Base-by-base conservation (phyloP, 441 rosid genomes). In the Gossypium schwendimanii region DNA sequence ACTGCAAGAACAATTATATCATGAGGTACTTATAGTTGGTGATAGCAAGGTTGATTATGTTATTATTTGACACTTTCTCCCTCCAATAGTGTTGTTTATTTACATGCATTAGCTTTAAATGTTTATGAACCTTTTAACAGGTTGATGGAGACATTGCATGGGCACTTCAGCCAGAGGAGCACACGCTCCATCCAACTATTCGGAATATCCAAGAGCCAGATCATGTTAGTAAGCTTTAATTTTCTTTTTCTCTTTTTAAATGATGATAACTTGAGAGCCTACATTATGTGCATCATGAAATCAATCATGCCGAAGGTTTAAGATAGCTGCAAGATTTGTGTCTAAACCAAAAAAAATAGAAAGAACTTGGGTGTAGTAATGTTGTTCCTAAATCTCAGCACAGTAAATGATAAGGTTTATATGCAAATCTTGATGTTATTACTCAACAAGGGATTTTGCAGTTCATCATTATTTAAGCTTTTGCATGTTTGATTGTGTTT, bases 1-100 rank as follows among this genome's bases (percentile, higher is more conserved):
- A 81, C 88, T 94, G 75, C 99, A 94, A 87, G 96, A 92, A 80
- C 91, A 90, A 79, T 71, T 94, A 49, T 91, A 92, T 79, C 83
- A 83, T 60, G 98, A 91, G 80, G 58, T 75, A 0, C 79, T 81
- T 11, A n/a, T 79, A 69, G 65, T 75, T 63, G 84, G 79, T 44
- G 62, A 62, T 63, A 82, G 70, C 24, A 90, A 84, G 91, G 98
- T 88, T 78, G 53, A 73, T 39, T 84, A 81, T 55, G 7, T 55
- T 21, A 2, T 21, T 20, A 55, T 20, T 55, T 21, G 1, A 11
- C 12, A 54, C 12, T 54, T 54, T 54, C 60, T 54, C 12, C 26
- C 60, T 54, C 12, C 12, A 54, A 20, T 54, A 1, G 23, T 54
- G 24, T 57, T 75, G 11, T 55, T 68, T 45, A 50, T 18, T 71